These are phyloP conservation scores for Lepidium sativum DNA, from an alignment of 345 rosid species.

Conservation along the genomic window DNA sequence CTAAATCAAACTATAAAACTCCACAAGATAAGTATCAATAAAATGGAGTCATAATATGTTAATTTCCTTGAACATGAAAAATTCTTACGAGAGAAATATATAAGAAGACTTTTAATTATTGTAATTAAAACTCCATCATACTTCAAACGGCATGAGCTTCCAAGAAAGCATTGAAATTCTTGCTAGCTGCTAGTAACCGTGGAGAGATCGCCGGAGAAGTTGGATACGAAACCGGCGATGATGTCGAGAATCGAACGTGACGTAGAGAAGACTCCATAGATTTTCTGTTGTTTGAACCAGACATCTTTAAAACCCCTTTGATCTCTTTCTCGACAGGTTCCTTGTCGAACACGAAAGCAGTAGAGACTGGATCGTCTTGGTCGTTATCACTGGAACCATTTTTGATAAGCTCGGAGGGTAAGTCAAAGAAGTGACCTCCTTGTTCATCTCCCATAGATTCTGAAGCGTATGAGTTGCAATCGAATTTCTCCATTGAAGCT, in stretches of 20 bases:
- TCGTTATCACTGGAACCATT: conserved; percentile 33
- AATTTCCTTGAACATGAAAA: background rate
- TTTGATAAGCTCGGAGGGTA: conserved; percentile 59
- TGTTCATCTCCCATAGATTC: conserved; percentile 14
- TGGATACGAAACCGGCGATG: conserved; percentile 47
- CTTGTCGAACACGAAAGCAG: conserved; percentile 65
- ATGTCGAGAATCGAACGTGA: conserved; percentile 65
- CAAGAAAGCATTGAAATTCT: conserved; percentile 50
- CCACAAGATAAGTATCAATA: background rate
- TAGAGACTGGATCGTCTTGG: conserved; percentile 50
- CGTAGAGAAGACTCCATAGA: conserved; percentile 44
- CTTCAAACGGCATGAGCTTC: conserved; percentile 57
- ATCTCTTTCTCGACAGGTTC: conserved; percentile 36
- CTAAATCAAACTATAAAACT: background rate
- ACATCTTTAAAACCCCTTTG: conserved; percentile 48
- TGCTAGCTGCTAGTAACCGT: conserved; percentile 42
- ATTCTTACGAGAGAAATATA: background rate
- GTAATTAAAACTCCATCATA: background rate
- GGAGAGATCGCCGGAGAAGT: conserved; percentile 59
- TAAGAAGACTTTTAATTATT: background rate
- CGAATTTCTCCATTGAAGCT: conserved; percentile 80
- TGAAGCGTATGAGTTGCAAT: conserved; percentile 68
- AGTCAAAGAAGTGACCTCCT: conserved; percentile 46
- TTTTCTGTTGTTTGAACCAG: conserved; percentile 39
- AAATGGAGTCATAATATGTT: background rate